Evolutionary conservation across 306 rosid genomes (phyloP), one percentile per base, ranked within the genome.

Genomic region (Ziziphus jujuba): DNA sequence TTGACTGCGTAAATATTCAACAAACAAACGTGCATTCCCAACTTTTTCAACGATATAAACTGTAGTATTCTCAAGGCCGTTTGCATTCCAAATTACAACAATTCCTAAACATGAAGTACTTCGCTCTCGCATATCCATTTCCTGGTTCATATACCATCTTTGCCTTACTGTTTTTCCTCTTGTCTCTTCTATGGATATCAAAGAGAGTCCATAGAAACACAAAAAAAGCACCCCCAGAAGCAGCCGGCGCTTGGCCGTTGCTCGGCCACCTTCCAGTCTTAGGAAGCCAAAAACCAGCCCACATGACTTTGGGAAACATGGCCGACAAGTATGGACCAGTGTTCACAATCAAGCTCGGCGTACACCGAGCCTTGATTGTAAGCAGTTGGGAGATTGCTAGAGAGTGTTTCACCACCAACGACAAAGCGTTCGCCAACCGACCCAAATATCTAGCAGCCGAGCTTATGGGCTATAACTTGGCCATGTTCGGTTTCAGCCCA

Each of bases 241-340:
- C 77, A 1, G n/a, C 45, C 1, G 81, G 85, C 0, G 68, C 78
- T 4, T 67, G 73, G 82, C 87, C 88, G 1, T 23, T 80, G 4
- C 61, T 77, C 3, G 88, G 85, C 0, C 85, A 84, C 65, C 74
- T 77, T 59, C 78, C 36, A 33, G 72, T 56, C 15, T 60, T 77
- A 8, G 48, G 61, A 1, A 74, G 80, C 0, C 14, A 79, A 11
- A 53, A 63, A 31, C 66, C 65, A 2, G 70, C 73, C 22, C 80
- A 76, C 53, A 57, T 63, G 28, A 76, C 61, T 17, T 56, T 77
- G 10, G 74, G 72, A 7, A 15, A 45, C 16, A 55, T 78, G 50
- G 82, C 70, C 0, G 83, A 78, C 4, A 40, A 66, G 11, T 72
- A 49, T 9, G 81, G 86, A 10, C 71, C 81, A 0, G 2, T 82